phyloP scores from a whole-genome alignment of 495 filamentous ascomycete genomes.

The Staphylotrichum tortipilum region DNA sequence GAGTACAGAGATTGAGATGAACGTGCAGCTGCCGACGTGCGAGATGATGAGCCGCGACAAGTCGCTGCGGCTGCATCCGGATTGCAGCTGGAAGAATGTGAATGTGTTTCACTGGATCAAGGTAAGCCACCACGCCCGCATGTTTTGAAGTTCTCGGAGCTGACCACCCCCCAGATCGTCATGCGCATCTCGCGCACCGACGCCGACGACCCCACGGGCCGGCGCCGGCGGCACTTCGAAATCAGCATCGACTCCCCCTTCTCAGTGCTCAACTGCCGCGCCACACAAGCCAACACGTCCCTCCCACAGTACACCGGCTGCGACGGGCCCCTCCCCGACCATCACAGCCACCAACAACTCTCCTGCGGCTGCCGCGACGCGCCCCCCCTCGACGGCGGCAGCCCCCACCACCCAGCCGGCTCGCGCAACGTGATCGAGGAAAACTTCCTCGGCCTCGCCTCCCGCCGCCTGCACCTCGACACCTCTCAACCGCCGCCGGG shows the following conservation, averaged over 20 bases:
- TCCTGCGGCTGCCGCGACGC: slow-evolving; percentile 76
- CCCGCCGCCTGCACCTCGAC: slow-evolving; percentile 17
- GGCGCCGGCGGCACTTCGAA: slow-evolving; percentile 87
- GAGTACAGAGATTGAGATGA: slow-evolving; percentile 95
- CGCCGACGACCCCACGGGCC: slow-evolving; percentile 60
- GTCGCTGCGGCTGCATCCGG: slow-evolving; percentile 68
- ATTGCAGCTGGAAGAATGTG: slow-evolving; percentile 93
- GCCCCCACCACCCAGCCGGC: slow-evolving; percentile 18
- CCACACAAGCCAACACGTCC: slow-evolving; percentile 81
- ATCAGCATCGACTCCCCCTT: slow-evolving; percentile 98
- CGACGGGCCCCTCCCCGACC: slow-evolving; percentile 36
- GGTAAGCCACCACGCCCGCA: slow-evolving; percentile 44
- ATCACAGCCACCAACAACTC: slow-evolving; percentile 41
- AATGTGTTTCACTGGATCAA: slow-evolving; percentile 99
- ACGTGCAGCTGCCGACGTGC: slow-evolving; percentile 87
- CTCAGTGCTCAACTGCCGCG: slow-evolving; percentile 88
- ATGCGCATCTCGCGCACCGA: slow-evolving; percentile 90
- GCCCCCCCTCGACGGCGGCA: slow-evolving; percentile 36
- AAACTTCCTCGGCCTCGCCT: slow-evolving; percentile 7
- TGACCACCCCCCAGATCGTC: slow-evolving; percentile 58
- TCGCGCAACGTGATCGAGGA: slow-evolving; percentile 22
- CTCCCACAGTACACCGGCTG: slow-evolving; percentile 76
- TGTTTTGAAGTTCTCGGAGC: neutral
- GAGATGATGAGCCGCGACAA: slow-evolving; percentile 79
- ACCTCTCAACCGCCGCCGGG: neutral